Conservation (phyloP, 1,139 yeast genomes). For the Zhuliangozyma parablackwelliae region DNA sequence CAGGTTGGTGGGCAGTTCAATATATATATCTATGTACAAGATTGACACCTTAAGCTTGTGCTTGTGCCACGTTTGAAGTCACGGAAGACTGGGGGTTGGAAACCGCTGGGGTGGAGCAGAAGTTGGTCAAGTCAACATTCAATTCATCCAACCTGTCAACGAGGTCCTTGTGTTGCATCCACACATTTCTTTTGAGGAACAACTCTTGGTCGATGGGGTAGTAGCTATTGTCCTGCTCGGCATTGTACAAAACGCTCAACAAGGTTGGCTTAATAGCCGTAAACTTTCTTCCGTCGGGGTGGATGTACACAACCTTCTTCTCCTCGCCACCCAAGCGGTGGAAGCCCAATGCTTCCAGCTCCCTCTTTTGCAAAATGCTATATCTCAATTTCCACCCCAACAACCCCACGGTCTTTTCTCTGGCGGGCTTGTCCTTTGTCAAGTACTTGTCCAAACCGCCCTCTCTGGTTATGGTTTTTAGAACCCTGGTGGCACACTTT, state of each 20-base stretch:
- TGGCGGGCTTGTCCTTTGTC: slow-evolving; percentile 79
- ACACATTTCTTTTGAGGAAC: slow-evolving; percentile 24
- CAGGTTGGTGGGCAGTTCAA: too few relatives aligned
- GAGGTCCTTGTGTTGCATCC: slow-evolving; percentile 38
- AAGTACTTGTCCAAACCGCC: slow-evolving; percentile 92
- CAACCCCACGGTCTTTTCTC: slow-evolving; percentile 89
- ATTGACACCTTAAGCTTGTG: too few relatives aligned
- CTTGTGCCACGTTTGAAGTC: too few relatives aligned
- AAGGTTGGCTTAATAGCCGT: slow-evolving; percentile 63
- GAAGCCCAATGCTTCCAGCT: slow-evolving; percentile 16
- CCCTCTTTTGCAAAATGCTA: slow-evolving; percentile 47
- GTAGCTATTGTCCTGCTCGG: slow-evolving; percentile 45
- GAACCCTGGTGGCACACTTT: slow-evolving; percentile 73
- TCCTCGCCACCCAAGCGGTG: slow-evolving; percentile 19
- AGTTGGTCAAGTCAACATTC: slow-evolving; percentile 28
- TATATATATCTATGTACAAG: too few relatives aligned
- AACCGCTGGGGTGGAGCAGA: too few relatives aligned
- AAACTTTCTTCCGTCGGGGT: slow-evolving; percentile 45
- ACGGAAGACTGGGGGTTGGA: too few relatives aligned
- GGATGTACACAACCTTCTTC: slow-evolving; percentile 49
- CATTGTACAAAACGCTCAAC: slow-evolving; percentile 49
- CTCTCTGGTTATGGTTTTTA: slow-evolving; percentile 82
- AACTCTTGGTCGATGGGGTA: slow-evolving; percentile 27
- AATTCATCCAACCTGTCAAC: slow-evolving; percentile 33
- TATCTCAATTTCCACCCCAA: slow-evolving; percentile 88